Percentiles rank a stretch among this genome's conserved stretches.
These are phyloP conservation scores for Borovskyia barvae DNA, from an alignment of 208 protist species.

Conservation along the genomic window DNA sequence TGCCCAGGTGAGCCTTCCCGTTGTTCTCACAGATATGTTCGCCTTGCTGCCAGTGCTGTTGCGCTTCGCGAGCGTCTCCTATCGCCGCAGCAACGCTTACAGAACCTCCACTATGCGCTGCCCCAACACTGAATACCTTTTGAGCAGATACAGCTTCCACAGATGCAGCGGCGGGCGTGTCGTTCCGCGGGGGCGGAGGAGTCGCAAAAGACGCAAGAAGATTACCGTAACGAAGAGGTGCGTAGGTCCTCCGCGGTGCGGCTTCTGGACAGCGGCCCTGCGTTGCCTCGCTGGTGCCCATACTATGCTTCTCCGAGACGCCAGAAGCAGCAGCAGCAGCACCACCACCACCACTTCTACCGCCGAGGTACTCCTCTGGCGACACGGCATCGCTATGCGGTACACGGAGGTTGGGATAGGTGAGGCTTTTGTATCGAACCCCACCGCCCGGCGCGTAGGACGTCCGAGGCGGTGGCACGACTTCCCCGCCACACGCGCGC, in stretches of 20 bases:
- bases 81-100: conserved; percentile 39
- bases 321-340: no score
- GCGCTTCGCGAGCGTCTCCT: conserved; percentile 22
- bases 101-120: not conserved
- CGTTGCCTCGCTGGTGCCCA: no score
- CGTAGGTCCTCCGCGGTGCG: conserved; percentile 23
- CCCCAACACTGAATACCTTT: not conserved
- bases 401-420: no score
- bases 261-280: not conserved
- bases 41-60: conserved; percentile 23
- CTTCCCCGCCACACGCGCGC: not conserved
- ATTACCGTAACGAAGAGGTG: conserved; percentile 28
- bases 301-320: no score
- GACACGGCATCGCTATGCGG: no score
- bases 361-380: not conserved
- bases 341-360: conserved; percentile 1
- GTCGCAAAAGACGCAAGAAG: no score
- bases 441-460: conserved; percentile 27
- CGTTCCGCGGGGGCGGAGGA: no score
- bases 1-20: conserved; percentile 27
- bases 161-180: not conserved
- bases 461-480: conserved; percentile 16
- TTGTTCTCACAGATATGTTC: conserved; percentile 28
- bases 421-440: conserved; percentile 12
- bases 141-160: not conserved